Conservation (phyloP, 1,139 yeast species). For the Kurtzmaniella quercitrusa region DNA sequence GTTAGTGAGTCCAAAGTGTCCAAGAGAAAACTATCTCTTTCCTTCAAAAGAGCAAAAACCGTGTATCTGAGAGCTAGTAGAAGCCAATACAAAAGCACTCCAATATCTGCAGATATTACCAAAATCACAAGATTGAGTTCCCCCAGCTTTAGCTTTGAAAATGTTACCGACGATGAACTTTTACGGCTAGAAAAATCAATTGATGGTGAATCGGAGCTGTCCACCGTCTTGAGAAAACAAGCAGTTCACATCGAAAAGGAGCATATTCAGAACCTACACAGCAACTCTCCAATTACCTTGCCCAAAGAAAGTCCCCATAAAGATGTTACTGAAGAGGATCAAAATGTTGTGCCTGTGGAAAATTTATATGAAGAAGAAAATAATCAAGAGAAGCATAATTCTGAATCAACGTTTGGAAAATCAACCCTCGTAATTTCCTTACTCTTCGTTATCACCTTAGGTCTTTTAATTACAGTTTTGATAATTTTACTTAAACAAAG, state of each 20-base stretch:
- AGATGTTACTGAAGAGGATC: neutral
- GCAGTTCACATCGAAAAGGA: neutral
- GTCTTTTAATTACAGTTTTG: neutral
- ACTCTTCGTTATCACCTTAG: neutral
- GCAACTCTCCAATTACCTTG: neutral
- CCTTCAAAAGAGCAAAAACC: slow-evolving; percentile 4
- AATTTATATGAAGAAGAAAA: neutral
- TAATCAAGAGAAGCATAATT: neutral
- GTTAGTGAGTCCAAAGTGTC: slow-evolving; percentile 2
- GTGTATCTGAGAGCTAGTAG: neutral
- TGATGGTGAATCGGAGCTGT: neutral
- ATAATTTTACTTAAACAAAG: neutral
- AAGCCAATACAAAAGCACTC: neutral
- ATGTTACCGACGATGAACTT: neutral
- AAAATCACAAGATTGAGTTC: neutral
- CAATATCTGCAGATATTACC: neutral
- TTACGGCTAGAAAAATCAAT: neutral
- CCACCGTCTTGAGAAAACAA: neutral
- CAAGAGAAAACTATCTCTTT: slow-evolving; percentile 14
- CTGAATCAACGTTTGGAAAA: neutral
- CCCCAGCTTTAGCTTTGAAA: neutral
- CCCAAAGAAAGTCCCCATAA: neutral
- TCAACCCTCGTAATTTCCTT: neutral
- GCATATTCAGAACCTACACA: neutral
- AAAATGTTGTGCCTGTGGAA: too few relatives aligned